Evolutionary conservation across 371 early-diverging fungal genomes (phyloP).

Genomic region (Rhizopus arrhizus): DNA sequence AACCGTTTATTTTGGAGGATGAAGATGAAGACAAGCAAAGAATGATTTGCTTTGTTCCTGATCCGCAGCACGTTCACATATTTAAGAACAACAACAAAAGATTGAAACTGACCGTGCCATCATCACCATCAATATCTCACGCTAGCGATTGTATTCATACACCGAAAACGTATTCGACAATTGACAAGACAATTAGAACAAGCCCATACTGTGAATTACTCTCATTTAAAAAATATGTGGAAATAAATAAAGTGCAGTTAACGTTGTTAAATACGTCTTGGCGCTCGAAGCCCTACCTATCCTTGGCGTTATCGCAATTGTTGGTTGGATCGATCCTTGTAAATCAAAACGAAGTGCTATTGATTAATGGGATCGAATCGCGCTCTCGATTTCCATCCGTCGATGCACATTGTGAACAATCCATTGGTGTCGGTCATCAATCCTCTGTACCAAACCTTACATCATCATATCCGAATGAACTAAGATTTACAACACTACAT

Average conservation of each 20-base stretch:
- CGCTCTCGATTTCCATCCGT: slow-evolving; percentile 16
- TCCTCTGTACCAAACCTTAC: slow-evolving; percentile 15
- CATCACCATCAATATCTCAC: slow-evolving; percentile 7
- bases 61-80: slow-evolving; percentile 9
- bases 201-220: slow-evolving; percentile 20
- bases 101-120: slow-evolving; percentile 14
- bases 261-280: slow-evolving; percentile 16
- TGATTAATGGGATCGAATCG: slow-evolving; percentile 20
- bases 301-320: slow-evolving; percentile 20
- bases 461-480: slow-evolving; percentile 16
- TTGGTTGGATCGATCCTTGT: slow-evolving; percentile 27
- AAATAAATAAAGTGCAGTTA: slow-evolving; percentile 14
- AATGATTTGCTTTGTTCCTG: slow-evolving; percentile 16
- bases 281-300: slow-evolving; percentile 14
- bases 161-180: slow-evolving; percentile 12
- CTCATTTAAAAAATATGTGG: slow-evolving; percentile 18
- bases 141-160: slow-evolving; percentile 15
- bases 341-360: slow-evolving; percentile 19
- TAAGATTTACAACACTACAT: slow-evolving; percentile 11
- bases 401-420: slow-evolving; percentile 19
- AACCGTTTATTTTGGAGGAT: slow-evolving; percentile 17
- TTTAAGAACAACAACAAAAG: slow-evolving; percentile 17
- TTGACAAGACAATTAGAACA: slow-evolving; percentile 17
- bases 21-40: slow-evolving; percentile 21
- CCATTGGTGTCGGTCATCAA: slow-evolving; percentile 6